phyloP scores from a whole-genome alignment of 1,139 yeast species.

The Geotrichum bryndzae region DNA sequence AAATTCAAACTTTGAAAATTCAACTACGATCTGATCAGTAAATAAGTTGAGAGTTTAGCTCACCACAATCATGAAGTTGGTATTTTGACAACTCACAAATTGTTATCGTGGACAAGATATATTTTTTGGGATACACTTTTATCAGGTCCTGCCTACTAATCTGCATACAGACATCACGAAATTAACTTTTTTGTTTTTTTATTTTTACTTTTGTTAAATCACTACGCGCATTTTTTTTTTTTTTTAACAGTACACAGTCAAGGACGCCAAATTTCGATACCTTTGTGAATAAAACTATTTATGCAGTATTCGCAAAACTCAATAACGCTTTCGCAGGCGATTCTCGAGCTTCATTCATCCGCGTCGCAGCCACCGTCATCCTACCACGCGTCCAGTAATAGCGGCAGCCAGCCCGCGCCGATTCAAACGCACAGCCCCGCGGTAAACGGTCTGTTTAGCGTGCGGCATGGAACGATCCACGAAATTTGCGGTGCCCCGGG shows the following conservation, averaged over 20 bases:
- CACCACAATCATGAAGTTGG: not conserved
- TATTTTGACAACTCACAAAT: not conserved
- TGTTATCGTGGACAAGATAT: not conserved
- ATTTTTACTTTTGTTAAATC: too few relatives aligned
- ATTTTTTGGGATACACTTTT: not conserved
- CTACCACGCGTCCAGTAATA: not conserved
- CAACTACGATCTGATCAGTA: too few relatives aligned
- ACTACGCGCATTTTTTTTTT: too few relatives aligned
- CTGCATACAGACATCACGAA: too few relatives aligned
- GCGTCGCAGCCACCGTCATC: not conserved
- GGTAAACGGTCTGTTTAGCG: slow-evolving; percentile 3
- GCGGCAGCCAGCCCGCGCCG: not conserved
- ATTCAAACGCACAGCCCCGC: slow-evolving; percentile 2
- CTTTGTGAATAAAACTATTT: not conserved
- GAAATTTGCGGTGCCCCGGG: slow-evolving; percentile 14
- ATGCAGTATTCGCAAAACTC: not conserved
- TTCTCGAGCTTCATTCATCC: slow-evolving; percentile 11
- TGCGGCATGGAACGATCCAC: slow-evolving; percentile 7
- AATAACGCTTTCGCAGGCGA: slow-evolving; percentile 14
- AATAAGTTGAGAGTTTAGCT: not conserved
- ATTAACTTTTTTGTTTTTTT: too few relatives aligned
- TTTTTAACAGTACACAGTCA: too few relatives aligned
- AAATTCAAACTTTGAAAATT: not conserved
- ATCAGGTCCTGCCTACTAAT: too few relatives aligned
- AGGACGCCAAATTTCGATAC: not conserved